A percentile compares a stretch with the other conserved stretches of the same genome.
These are phyloP conservation scores for Phyllosticta citriasiana DNA, from an alignment of 2,329 filamentous ascomycete genomes.

Conservation along the genomic window DNA sequence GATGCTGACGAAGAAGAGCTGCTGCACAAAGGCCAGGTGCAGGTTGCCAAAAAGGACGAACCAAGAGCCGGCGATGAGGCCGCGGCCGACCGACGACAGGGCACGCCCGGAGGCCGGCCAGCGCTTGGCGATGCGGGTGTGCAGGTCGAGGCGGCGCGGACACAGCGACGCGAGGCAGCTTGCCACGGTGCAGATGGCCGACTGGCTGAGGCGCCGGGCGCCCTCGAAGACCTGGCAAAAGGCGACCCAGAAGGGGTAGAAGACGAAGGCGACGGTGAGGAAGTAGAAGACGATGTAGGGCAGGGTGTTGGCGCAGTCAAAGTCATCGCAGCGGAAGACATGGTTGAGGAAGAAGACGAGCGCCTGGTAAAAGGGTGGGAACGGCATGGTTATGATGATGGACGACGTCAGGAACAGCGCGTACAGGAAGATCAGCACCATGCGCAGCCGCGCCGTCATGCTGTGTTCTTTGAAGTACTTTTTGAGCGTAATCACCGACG, in stretches of 20 bases:
- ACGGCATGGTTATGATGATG: slow-evolving; percentile 19
- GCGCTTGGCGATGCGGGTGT: not conserved
- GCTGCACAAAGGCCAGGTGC: not conserved
- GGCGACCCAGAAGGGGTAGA: slow-evolving; percentile 5
- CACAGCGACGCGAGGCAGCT: not conserved
- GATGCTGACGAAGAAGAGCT: not conserved
- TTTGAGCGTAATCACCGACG: slow-evolving; percentile 22
- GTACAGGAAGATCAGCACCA: slow-evolving; percentile 20
- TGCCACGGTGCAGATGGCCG: not conserved
- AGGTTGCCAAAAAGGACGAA: not conserved
- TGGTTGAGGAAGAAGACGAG: not conserved
- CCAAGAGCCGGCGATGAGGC: not conserved
- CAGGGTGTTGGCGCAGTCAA: not conserved
- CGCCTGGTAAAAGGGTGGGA: not conserved
- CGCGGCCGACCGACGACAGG: not conserved
- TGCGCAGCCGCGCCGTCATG: slow-evolving; percentile 21
- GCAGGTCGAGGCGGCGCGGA: not conserved
- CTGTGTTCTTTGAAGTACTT: slow-evolving; percentile 23
- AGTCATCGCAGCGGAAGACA: not conserved
- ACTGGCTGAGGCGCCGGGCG: not conserved
- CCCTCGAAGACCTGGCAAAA: not conserved
- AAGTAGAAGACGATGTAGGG: slow-evolving; percentile 1
- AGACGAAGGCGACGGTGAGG: not conserved
- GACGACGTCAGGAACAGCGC: slow-evolving; percentile 19
- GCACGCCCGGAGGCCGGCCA: not conserved